Percentiles rank a stretch among this genome's conserved stretches.
These are phyloP conservation scores for Nicotiana paniculata DNA, from an alignment of 257 asterid species.

Conservation along the genomic window DNA sequence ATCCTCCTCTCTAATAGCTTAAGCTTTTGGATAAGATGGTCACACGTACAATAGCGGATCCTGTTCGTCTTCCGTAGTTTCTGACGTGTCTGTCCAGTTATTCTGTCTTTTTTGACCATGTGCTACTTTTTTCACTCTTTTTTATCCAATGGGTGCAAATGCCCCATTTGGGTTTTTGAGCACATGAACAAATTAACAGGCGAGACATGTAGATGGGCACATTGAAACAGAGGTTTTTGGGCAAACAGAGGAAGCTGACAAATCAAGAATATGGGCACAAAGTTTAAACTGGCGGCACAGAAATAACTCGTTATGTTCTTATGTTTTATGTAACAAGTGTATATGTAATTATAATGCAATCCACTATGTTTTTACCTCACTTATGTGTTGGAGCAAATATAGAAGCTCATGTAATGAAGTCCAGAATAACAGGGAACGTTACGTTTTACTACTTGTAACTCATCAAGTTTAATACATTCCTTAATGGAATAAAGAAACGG, in stretches of 20 bases:
- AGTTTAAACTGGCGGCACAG: background rate
- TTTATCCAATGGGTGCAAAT: constrained; percentile 26
- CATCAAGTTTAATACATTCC: background rate
- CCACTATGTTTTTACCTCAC: background rate
- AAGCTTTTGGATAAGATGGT: background rate
- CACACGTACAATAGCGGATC: background rate
- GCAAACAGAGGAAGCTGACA: background rate
- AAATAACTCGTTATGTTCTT: background rate
- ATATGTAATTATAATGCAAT: background rate
- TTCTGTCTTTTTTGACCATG: constrained; percentile 11
- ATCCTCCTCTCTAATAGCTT: background rate
- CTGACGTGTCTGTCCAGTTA: background rate
- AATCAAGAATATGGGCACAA: background rate
- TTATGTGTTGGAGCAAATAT: background rate
- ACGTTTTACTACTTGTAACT: background rate
- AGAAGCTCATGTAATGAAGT: background rate
- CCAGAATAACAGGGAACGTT: background rate
- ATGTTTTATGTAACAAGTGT: background rate
- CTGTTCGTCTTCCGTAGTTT: constrained; percentile 7
- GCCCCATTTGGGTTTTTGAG: constrained; percentile 21
- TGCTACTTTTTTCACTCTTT: constrained; percentile 13
- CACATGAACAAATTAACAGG: constrained; percentile 15
- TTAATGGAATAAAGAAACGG: no score
- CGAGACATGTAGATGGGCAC: background rate
- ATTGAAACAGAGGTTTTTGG: constrained; percentile 5